Conservation (phyloP, 2,329 filamentous ascomycete genomes). For the Aureobasidium sp. region DNA sequence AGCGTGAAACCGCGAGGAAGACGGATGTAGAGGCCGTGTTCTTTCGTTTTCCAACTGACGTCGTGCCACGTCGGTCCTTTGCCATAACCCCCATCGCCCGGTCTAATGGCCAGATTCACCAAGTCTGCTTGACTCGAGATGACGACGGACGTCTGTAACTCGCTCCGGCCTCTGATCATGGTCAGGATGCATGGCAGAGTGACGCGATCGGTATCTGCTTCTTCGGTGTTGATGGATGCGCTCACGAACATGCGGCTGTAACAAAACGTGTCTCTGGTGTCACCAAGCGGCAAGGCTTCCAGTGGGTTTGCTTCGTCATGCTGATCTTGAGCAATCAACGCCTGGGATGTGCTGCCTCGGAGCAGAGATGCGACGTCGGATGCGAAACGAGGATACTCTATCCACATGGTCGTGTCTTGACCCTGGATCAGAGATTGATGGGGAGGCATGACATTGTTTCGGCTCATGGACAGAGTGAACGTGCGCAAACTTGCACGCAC, state of each 20-base stretch:
- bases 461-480: slow-evolving; percentile 72
- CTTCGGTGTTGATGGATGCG: slow-evolving; percentile 65
- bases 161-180: slow-evolving; percentile 61
- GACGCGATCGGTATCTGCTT: slow-evolving; percentile 59
- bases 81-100: slow-evolving; percentile 44
- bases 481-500: slow-evolving; percentile 50
- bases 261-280: slow-evolving; percentile 65
- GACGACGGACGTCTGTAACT: slow-evolving; percentile 63
- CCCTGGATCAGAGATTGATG: slow-evolving; percentile 62
- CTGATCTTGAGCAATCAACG: slow-evolving; percentile 41
- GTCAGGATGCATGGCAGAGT: slow-evolving; percentile 69
- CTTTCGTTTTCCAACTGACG: slow-evolving; percentile 68
- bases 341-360: slow-evolving; percentile 47
- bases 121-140: slow-evolving; percentile 74
- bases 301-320: slow-evolving; percentile 46
- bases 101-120: slow-evolving; percentile 66
- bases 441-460: slow-evolving; percentile 68
- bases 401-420: slow-evolving; percentile 75
- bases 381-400: slow-evolving; percentile 66
- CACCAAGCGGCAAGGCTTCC: slow-evolving; percentile 68
- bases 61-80: slow-evolving; percentile 72
- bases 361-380: slow-evolving; percentile 66
- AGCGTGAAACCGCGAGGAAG: slow-evolving; percentile 71
- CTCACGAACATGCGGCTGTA: slow-evolving; percentile 73
- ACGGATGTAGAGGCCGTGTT: slow-evolving; percentile 58